These are phyloP conservation scores for Somion occarium DNA, from an alignment of 1,284 basidiomycete species.

Conservation along the genomic window DNA sequence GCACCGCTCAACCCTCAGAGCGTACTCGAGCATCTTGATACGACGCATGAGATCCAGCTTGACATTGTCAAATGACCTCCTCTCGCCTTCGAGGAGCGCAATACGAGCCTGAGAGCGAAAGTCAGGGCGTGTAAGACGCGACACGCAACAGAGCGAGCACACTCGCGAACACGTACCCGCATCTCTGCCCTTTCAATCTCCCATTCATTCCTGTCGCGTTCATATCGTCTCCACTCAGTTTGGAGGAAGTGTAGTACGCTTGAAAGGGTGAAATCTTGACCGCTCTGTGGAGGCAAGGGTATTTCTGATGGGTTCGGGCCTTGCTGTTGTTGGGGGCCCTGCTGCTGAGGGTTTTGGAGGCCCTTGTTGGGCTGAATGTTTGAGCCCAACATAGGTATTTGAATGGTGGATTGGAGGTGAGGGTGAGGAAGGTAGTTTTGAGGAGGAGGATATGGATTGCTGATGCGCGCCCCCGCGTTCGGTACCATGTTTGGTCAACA, in stretches of 20 bases:
- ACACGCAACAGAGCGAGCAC: conserved; percentile 20
- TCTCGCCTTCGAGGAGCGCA: conserved; percentile 95
- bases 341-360: conserved; percentile 32
- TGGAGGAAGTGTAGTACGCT: conserved; percentile 96
- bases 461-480: conserved; percentile 5
- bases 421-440: conserved; percentile 26
- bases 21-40: conserved; percentile 99
- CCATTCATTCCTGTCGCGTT: conserved; percentile 98
- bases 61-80: conserved; percentile 94
- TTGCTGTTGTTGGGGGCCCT: conserved; percentile 47
- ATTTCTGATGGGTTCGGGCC: conserved; percentile 55
- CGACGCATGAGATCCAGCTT: conserved; percentile 94
- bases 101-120: conserved; percentile 74
- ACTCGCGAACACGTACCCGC: conserved; percentile 65
- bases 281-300: conserved; percentile 72
- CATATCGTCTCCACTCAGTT: conserved; percentile 95
- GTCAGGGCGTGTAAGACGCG: conserved; percentile 20
- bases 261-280: conserved; percentile 89
- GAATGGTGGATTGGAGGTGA: conserved; percentile 33
- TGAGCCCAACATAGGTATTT: conserved; percentile 65
- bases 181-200: conserved; percentile 99
- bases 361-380: conserved; percentile 36
- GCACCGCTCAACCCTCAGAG: conserved; percentile 89
- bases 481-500: neutral
- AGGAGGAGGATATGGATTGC: conserved; percentile 9